Evolutionary conservation across 2,329 filamentous ascomycete species (phyloP).

Genomic region (Plenodomus tracheiphilus): DNA sequence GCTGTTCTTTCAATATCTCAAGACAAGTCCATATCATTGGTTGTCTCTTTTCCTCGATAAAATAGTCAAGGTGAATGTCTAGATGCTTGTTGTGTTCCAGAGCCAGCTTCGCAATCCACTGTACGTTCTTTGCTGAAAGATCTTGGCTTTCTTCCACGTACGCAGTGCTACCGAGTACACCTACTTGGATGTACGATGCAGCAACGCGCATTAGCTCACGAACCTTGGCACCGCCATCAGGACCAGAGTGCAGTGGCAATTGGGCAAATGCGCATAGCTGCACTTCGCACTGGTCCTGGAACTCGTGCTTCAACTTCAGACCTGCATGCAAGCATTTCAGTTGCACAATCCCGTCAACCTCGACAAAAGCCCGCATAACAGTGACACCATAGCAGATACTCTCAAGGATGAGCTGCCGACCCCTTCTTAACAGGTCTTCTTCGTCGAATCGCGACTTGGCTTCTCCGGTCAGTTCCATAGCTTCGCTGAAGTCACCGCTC

Average conservation of each 20-base stretch:
- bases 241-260: slow-evolving; percentile 65
- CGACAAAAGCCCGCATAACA: slow-evolving; percentile 70
- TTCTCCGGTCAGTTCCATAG: slow-evolving; percentile 59
- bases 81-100: slow-evolving; percentile 58
- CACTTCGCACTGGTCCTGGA: slow-evolving; percentile 57
- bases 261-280: slow-evolving; percentile 75
- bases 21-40: slow-evolving; percentile 61
- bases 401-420: slow-evolving; percentile 66
- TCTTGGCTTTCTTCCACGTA: slow-evolving; percentile 64
- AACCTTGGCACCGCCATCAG: slow-evolving; percentile 56
- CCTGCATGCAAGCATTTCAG: slow-evolving; percentile 62
- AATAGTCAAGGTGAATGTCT: slow-evolving; percentile 75
- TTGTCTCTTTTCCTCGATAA: slow-evolving; percentile 56
- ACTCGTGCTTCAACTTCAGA: slow-evolving; percentile 59
- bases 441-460: slow-evolving; percentile 67
- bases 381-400: slow-evolving; percentile 68
- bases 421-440: slow-evolving; percentile 66
- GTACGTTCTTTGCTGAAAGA: slow-evolving; percentile 60
- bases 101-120: slow-evolving; percentile 64
- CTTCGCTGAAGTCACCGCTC: slow-evolving; percentile 67
- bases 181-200: slow-evolving; percentile 50
- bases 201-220: slow-evolving; percentile 55
- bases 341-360: slow-evolving; percentile 66
- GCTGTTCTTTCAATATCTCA: slow-evolving; percentile 51
- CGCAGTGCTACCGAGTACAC: slow-evolving; percentile 68